Conservation (phyloP, 2,329 filamentous ascomycete species). For the Chaetomiaceae sp. region DNA sequence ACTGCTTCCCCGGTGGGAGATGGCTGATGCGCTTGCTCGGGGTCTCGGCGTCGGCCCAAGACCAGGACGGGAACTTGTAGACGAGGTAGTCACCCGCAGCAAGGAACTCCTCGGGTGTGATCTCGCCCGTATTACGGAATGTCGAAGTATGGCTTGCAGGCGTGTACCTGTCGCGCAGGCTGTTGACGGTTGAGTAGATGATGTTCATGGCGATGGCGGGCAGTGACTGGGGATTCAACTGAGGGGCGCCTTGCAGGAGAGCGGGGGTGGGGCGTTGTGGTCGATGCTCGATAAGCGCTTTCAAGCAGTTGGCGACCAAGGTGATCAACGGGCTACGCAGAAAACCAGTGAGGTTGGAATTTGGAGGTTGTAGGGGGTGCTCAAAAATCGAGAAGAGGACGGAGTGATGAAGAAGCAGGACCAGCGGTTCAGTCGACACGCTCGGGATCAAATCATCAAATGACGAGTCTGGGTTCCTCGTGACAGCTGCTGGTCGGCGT, state of each 20-base stretch:
- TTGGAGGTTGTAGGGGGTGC: too few species aligned
- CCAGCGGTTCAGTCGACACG: too few species aligned
- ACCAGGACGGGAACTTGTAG: conserved; percentile 98
- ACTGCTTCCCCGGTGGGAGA: conserved; percentile 88
- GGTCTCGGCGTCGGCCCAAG: conserved; percentile 87
- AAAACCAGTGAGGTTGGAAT: too few species aligned
- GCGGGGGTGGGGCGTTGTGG: neutral
- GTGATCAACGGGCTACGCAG: too few species aligned
- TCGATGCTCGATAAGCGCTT: too few species aligned
- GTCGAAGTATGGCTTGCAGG: conserved; percentile 86
- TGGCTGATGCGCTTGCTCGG: conserved; percentile 72
- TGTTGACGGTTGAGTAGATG: conserved; percentile 88
- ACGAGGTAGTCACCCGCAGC: conserved; percentile 95
- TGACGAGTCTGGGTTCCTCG: conserved; percentile 8
- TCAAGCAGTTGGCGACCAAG: too few species aligned
- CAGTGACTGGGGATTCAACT: neutral
- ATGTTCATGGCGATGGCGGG: conserved; percentile 70
- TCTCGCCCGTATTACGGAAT: conserved; percentile 89
- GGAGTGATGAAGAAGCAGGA: neutral
- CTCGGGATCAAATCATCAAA: too few species aligned
- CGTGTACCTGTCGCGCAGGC: conserved; percentile 84
- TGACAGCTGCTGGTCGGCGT: neutral
- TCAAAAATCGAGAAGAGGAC: neutral
- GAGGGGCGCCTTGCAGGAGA: too few species aligned
- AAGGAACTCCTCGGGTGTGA: conserved; percentile 95